Base-by-base conservation (phyloP, 2,329 filamentous ascomycete species). In the Fusarium pininemorale region DNA sequence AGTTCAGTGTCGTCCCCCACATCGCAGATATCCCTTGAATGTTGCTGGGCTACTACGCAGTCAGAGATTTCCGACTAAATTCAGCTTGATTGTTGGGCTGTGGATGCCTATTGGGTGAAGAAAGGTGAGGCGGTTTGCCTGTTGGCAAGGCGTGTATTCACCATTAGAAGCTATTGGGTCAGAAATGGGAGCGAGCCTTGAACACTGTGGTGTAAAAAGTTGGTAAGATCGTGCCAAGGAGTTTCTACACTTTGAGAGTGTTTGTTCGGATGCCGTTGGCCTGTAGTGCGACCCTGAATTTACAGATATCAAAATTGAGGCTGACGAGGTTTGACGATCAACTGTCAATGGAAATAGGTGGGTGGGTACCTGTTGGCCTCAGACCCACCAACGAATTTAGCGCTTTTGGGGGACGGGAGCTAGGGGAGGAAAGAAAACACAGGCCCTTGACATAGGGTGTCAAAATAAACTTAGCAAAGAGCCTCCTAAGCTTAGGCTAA, bases 311-410 rank as follows among this genome's bases (percentile, higher is more conserved):
- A 38, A 38, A 66, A n/a, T 54, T 70, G 59, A 70, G 67, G 66
- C 66, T 70, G 67, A 70, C 59, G 53, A 44, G 44, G 26, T 44
- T 44, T 44, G 28, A 69, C n/a, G 66, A 66, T 70, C 51, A 66
- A 59, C 35, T 70, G 66, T 59, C 67, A 70, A 42, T 58, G 51
- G 51, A 30, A 30, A 20, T 35, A 13, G 42, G 38, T 44, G 65
- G 38, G 39, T 66, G 50, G 50, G 11, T 44, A 20, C 32, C 24
- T 26, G 37, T 24, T 35, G 45, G 51, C 59, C 45, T 70, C 66
- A 58, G 66, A 66, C 62, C 67, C 51, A 44, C 66, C 30, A 28
- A 14, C 35, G 24, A 16, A 14, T 59, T 53, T 63, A 48, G 61
- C 61, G 61, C 37, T 42, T 32, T 20, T 44, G 2, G n/a, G 35